These are phyloP conservation scores for Emergomyces pasteurianus DNA, from an alignment of 2,329 filamentous ascomycete genomes.

Conservation along the genomic window DNA sequence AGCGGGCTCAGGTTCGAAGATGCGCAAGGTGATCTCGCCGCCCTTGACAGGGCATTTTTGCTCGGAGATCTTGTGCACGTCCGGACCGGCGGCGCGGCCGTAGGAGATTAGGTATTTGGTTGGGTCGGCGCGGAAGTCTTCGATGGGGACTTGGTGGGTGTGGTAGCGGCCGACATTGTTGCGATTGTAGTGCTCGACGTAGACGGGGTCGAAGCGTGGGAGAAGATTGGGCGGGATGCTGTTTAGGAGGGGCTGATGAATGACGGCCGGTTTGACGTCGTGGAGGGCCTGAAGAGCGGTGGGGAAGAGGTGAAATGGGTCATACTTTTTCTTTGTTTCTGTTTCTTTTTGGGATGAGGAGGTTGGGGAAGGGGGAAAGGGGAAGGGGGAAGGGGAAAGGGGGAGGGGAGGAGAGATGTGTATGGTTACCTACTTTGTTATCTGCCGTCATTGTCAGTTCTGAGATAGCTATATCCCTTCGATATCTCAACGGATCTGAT, in stretches of 20 bases:
- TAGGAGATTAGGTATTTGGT: conserved; percentile 27
- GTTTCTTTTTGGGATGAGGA: too few species aligned
- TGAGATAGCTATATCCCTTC: not conserved
- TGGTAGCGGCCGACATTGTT: conserved; percentile 31
- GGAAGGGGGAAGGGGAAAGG: not conserved
- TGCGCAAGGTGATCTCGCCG: conserved; percentile 29
- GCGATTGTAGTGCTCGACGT: conserved; percentile 31
- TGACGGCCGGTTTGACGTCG: conserved; percentile 13
- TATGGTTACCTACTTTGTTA: not conserved
- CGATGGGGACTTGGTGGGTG: conserved; percentile 32
- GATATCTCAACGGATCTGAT: too few species aligned
- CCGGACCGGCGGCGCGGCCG: conserved; percentile 26
- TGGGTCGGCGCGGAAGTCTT: conserved; percentile 29
- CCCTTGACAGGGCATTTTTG: conserved; percentile 29
- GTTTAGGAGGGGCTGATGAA: conserved; percentile 29
- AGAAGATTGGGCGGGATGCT: conserved; percentile 28
- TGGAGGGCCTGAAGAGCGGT: conserved; percentile 13
- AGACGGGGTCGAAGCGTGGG: conserved; percentile 29
- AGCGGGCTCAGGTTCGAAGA: conserved; percentile 26
- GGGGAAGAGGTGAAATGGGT: not conserved
- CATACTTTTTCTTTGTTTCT: too few species aligned
- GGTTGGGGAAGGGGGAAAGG: too few species aligned
- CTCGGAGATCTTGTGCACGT: conserved; percentile 29
- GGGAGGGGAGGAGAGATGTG: not conserved
- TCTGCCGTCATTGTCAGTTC: not conserved